A percentile compares a stretch with the other conserved stretches of the same genome.
Conservation (phyloP, 306 rosid genomes). For the Dalbergia cochinchinensis region DNA sequence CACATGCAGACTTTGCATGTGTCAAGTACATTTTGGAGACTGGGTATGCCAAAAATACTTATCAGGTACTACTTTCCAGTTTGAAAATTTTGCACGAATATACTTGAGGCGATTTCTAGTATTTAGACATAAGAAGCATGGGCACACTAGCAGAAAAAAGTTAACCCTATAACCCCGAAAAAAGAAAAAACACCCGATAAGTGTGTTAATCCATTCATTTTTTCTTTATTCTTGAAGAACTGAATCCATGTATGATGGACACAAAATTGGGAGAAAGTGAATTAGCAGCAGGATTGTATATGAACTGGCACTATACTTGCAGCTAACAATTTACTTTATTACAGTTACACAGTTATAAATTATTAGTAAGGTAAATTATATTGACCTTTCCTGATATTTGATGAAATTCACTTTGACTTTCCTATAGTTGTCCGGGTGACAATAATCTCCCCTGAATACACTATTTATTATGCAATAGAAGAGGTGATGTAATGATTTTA, state of each 20-base stretch:
- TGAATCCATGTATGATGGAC: neutral
- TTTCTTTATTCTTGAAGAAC: neutral
- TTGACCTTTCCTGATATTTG: too few species aligned
- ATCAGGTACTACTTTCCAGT: constrained; percentile 12
- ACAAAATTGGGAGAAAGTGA: neutral
- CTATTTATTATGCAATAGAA: too few species aligned
- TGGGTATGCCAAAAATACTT: too few species aligned
- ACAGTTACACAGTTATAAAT: too few species aligned
- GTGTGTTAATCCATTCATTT: neutral
- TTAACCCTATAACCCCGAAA: neutral
- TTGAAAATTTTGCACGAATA: neutral
- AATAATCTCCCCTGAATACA: too few species aligned
- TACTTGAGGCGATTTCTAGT: neutral
- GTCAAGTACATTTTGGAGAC: too few species aligned
- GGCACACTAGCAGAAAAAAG: neutral
- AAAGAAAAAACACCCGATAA: neutral
- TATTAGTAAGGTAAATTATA: too few species aligned
- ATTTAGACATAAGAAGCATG: neutral
- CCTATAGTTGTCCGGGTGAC: too few species aligned
- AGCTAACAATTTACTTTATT: too few species aligned
- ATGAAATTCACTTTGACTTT: too few species aligned
- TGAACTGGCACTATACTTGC: neutral
- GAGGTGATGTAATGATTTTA: too few species aligned
- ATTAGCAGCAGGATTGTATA: neutral
- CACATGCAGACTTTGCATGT: too few species aligned